These are phyloP conservation scores for Craspedostauros australis DNA, from an alignment of 108 stramenopile species.

Conservation along the genomic window DNA sequence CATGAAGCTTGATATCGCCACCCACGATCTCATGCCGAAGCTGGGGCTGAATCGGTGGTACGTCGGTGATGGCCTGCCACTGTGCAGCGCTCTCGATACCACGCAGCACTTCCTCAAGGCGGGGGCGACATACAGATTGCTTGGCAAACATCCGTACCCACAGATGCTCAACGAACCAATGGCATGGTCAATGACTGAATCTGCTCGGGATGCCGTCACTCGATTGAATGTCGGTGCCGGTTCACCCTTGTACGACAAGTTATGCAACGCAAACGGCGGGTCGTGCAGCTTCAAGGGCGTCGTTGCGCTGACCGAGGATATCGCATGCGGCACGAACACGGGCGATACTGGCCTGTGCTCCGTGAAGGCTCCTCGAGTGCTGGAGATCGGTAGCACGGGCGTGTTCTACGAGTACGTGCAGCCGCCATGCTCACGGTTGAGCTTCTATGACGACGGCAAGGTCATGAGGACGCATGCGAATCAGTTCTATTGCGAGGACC, in stretches of 20 bases:
- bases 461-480: conserved; percentile 17
- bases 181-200: background rate
- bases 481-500: too few species aligned
- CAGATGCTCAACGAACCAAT: background rate
- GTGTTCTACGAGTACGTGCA: conserved; percentile 59
- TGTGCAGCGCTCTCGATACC: conserved; percentile 37
- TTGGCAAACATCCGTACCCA: conserved; percentile 22
- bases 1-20: conserved; percentile 40
- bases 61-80: conserved; percentile 58
- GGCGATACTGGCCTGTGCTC: conserved; percentile 45
- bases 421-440: conserved; percentile 52
- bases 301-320: conserved; percentile 30
- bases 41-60: conserved; percentile 47
- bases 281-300: conserved; percentile 22
- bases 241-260: conserved; percentile 28
- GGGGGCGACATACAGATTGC: conserved; percentile 42
- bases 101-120: conserved; percentile 45
- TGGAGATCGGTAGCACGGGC: conserved; percentile 41
- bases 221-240: conserved; percentile 12
- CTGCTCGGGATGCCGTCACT: conserved; percentile 7
- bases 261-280: conserved; percentile 32
- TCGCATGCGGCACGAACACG: too few species aligned
- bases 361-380: conserved; percentile 44
- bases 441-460: conserved; percentile 45
- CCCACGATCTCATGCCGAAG: conserved; percentile 57